Conservation (phyloP, 2,329 filamentous ascomycete species). For the Cytospora schulzeri region DNA sequence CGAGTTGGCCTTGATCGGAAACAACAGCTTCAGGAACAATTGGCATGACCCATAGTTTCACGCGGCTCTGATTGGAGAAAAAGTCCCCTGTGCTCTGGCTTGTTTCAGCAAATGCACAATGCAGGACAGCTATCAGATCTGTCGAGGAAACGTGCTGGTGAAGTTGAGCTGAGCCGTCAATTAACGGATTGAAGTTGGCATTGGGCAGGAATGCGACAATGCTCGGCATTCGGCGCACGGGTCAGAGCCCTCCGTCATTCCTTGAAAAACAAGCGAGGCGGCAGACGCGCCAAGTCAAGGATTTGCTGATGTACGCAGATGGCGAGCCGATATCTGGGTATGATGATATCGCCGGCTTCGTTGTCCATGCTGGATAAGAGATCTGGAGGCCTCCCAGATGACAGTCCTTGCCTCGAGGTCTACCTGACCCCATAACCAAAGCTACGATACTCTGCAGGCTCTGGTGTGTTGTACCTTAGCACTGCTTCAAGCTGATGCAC, state of each 20-base stretch:
- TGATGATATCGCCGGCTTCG: slow-evolving; percentile 11
- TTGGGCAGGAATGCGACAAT: slow-evolving; percentile 12
- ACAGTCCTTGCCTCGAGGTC: not conserved
- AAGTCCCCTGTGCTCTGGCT: not conserved
- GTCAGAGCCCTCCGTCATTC: slow-evolving; percentile 6
- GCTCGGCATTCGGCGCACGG: slow-evolving; percentile 10
- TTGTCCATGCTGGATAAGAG: slow-evolving; percentile 13
- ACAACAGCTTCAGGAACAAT: slow-evolving; percentile 1
- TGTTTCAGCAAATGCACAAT: slow-evolving; percentile 22
- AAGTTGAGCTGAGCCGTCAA: slow-evolving; percentile 12
- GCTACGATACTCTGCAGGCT: not conserved
- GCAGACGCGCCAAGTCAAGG: slow-evolving; percentile 20
- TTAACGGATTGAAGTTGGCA: slow-evolving; percentile 2
- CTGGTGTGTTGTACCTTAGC: slow-evolving; percentile 1
- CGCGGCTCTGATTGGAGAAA: slow-evolving; percentile 1
- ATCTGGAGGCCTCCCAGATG: slow-evolving; percentile 1
- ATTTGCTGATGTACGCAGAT: slow-evolving; percentile 15
- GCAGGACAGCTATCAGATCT: slow-evolving; percentile 21
- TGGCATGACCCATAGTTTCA: slow-evolving; percentile 10
- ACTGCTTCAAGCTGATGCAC: not conserved
- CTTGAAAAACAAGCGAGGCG: not conserved
- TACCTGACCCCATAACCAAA: not conserved
- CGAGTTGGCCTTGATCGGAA: slow-evolving; percentile 1
- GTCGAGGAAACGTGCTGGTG: slow-evolving; percentile 24
- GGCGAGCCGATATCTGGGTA: slow-evolving; percentile 18